Evolutionary conservation across 1,139 yeast genomes (phyloP).

Genomic region (Candida freyschussii): DNA sequence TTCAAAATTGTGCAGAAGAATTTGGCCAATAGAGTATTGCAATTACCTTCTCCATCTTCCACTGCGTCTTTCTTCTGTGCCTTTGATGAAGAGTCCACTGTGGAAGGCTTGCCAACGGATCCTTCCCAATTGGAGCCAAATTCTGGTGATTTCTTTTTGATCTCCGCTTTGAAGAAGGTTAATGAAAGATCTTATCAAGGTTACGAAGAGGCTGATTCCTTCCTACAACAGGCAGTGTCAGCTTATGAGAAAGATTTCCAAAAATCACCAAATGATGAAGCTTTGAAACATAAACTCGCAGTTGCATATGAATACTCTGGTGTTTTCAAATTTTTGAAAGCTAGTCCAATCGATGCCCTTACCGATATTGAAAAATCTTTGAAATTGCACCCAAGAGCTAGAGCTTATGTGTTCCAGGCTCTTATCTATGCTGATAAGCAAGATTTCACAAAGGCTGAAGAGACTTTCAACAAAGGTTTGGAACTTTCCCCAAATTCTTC

Average conservation of each 20-base stretch:
- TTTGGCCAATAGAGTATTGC: slow-evolving; percentile 45
- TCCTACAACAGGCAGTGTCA: slow-evolving; percentile 62
- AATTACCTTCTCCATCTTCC: slow-evolving; percentile 82
- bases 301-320: slow-evolving; percentile 82
- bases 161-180: slow-evolving; percentile 62
- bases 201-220: slow-evolving; percentile 69
- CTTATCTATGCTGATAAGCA: slow-evolving; percentile 75
- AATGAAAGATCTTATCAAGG: slow-evolving; percentile 62
- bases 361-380: slow-evolving; percentile 48
- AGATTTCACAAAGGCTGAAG: slow-evolving; percentile 56
- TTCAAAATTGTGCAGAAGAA: slow-evolving; percentile 60
- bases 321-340: slow-evolving; percentile 77
- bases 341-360: slow-evolving; percentile 60
- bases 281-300: slow-evolving; percentile 42
- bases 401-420: slow-evolving; percentile 81
- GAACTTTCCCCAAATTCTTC: slow-evolving; percentile 63
- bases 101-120: slow-evolving; percentile 18
- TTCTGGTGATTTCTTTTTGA: slow-evolving; percentile 59
- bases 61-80: slow-evolving; percentile 81
- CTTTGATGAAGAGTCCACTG: slow-evolving; percentile 31
- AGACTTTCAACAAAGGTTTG: slow-evolving; percentile 61
- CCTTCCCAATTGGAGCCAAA: slow-evolving; percentile 36
- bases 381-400: slow-evolving; percentile 67
- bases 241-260: slow-evolving; percentile 37
- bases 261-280: slow-evolving; percentile 23